These are phyloP conservation scores for Areca catechu DNA, from an alignment of 176 grass and related monocot species.

Conservation along the genomic window DNA sequence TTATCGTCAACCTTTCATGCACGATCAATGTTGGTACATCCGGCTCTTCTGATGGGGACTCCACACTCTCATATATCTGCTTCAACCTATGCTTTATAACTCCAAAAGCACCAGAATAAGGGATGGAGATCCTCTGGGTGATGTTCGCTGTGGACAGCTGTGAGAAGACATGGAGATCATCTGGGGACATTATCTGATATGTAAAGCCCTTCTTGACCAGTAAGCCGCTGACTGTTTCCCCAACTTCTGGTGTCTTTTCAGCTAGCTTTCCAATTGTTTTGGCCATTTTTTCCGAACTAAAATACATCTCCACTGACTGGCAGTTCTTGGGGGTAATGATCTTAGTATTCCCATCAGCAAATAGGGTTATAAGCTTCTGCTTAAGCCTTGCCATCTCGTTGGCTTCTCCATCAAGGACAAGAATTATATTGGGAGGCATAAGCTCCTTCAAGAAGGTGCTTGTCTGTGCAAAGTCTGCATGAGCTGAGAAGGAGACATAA, in stretches of 20 bases:
- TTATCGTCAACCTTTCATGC: slow-evolving; percentile 56
- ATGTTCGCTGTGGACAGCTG: slow-evolving; percentile 83
- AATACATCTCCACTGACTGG: slow-evolving; percentile 77
- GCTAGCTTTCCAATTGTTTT: slow-evolving; percentile 81
- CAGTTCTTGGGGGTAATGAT: slow-evolving; percentile 84
- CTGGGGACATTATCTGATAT: slow-evolving; percentile 90
- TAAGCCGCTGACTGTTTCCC: slow-evolving; percentile 50
- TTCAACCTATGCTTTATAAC: slow-evolving; percentile 80
- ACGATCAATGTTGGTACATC: slow-evolving; percentile 59
- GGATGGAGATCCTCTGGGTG: slow-evolving; percentile 60
- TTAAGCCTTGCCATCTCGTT: slow-evolving; percentile 94
- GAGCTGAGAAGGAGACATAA: slow-evolving; percentile 94
- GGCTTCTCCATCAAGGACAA: slow-evolving; percentile 92
- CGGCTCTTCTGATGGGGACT: slow-evolving; percentile 40
- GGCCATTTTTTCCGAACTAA: slow-evolving; percentile 88
- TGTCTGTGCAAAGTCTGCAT: slow-evolving; percentile 87
- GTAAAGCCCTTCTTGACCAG: slow-evolving; percentile 94
- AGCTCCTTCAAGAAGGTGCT: slow-evolving; percentile 80
- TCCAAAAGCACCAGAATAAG: slow-evolving; percentile 73
- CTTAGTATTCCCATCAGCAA: slow-evolving; percentile 68
- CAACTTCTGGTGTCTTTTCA: slow-evolving; percentile 62
- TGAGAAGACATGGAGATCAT: slow-evolving; percentile 82
- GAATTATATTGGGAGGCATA: slow-evolving; percentile 76
- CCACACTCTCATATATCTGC: slow-evolving; percentile 90
- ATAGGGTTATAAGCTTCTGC: slow-evolving; percentile 73